Evolutionary conservation across 768 basidiomycete species (phyloP), one percentile per base, ranked within the genome.

Genomic region (Coprinopsis strossmayeri): DNA sequence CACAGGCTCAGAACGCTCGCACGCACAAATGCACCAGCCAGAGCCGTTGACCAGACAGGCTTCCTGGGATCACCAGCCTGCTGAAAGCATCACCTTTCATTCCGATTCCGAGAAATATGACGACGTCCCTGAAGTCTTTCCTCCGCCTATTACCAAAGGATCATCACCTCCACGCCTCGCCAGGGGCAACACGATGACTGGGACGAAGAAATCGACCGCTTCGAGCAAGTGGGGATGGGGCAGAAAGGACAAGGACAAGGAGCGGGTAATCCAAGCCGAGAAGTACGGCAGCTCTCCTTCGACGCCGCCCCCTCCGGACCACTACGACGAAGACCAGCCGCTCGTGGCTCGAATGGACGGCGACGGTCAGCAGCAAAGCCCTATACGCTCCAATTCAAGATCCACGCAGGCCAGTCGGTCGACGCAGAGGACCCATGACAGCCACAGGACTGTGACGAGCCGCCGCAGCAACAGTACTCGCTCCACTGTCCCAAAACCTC

Each of bases 191-290:
- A 76, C 82, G 3, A 74, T 78, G 64, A 72, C 72, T 0, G 80
- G 82, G 25, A 77, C 79, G 18, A 82, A 79, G 62, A 78, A 74
- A 53, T 74, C 74, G 2, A 63, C 67, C 10, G 53, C 61, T 1
- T 64, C 74, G 32, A 65, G 64, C 39, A 79, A 69, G 59, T 82
- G 76, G 74, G 84, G 84, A n/a, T 86, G 84, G 61, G 82, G 83
- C 32, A 82, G 81, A 79, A 82, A 82, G 0, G 62, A 59, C 48
- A 56, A 61, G 51, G 66, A 64, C 28, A 59, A 50, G 50, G 67
- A 64, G 51, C 58, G 53, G 50, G 59, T 10, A 18, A 42, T 5
- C 24, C 20, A 24, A 23, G 10, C 5, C 10, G 18, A 13, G 9
- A 18, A 38, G 11, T 18, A 38, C 12, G 37, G 12, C 37, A 38